Evolutionary conservation across 192 early-diverging fungal genomes (phyloP).

Genomic region (Diversispora epigaea): DNA sequence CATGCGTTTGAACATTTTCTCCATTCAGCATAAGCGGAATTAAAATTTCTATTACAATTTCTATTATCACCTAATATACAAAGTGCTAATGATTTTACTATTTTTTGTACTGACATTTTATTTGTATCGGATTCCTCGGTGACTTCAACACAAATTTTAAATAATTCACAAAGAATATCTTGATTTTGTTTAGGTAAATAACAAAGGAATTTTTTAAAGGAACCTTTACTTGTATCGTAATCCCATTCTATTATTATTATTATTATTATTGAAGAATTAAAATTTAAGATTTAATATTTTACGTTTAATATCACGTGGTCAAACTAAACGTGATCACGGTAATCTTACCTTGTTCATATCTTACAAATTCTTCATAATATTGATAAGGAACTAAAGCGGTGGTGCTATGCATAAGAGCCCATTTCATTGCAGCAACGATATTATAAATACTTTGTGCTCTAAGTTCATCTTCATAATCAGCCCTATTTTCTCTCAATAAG

Average conservation of each 20-base stretch:
- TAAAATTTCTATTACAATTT: background rate
- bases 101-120: conserved; percentile 24
- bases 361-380: conserved; percentile 23
- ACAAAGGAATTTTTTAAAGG: conserved; percentile 21
- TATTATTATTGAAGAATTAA: background rate
- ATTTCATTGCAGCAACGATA: conserved; percentile 29
- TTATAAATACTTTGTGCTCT: conserved; percentile 22
- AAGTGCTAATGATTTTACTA: conserved; percentile 26
- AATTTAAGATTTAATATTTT: too few species aligned
- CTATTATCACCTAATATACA: conserved; percentile 18
- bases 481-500: conserved; percentile 20
- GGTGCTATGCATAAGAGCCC: conserved; percentile 25
- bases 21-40: conserved; percentile 22
- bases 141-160: conserved; percentile 19
- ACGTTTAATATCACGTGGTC: background rate
- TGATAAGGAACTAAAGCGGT: conserved; percentile 18
- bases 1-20: conserved; percentile 27
- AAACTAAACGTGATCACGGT: background rate
- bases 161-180: conserved; percentile 12
- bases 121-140: conserved; percentile 25
- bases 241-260: conserved; percentile 33
- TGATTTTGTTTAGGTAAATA: conserved; percentile 29
- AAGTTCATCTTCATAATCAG: conserved; percentile 27
- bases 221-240: conserved; percentile 27
- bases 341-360: conserved; percentile 17